phyloP scores from a whole-genome alignment of 371 early-diverging fungal species.

The Syncephalastrum sp. region DNA sequence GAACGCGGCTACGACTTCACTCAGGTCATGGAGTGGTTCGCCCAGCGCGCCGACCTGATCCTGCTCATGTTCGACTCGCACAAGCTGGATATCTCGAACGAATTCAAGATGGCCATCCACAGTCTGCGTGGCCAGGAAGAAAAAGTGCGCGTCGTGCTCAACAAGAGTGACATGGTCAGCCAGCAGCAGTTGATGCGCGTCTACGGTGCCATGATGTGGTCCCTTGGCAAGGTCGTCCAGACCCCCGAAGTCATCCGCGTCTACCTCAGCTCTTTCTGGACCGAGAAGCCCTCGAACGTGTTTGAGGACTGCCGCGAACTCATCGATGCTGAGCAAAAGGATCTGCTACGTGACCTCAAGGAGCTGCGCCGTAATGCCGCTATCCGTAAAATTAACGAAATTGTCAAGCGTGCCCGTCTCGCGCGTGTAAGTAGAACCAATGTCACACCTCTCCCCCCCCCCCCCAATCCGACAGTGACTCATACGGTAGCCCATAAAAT shows the following conservation, averaged over 20 bases:
- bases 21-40: constrained; percentile 85
- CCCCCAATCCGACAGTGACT: neutral
- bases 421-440: constrained; percentile 50
- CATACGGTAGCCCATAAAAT: neutral
- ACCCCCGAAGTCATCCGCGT: constrained; percentile 91
- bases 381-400: constrained; percentile 89
- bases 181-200: constrained; percentile 90
- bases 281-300: constrained; percentile 66
- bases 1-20: constrained; percentile 85
- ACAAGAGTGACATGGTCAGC: constrained; percentile 86
- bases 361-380: constrained; percentile 81
- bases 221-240: constrained; percentile 84
- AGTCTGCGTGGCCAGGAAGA: constrained; percentile 82
- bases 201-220: constrained; percentile 95
- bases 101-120: constrained; percentile 83
- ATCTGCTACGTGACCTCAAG: constrained; percentile 73
- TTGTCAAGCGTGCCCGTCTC: constrained; percentile 83
- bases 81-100: constrained; percentile 90
- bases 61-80: constrained; percentile 85
- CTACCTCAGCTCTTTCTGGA: constrained; percentile 84
- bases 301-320: constrained; percentile 74
- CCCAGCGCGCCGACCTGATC: constrained; percentile 84
- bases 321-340: constrained; percentile 74
- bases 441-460: neutral
- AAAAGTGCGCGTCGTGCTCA: constrained; percentile 81